Conservation (phyloP, 2,329 filamentous ascomycete genomes). For the Trichophyton verrucosum region DNA sequence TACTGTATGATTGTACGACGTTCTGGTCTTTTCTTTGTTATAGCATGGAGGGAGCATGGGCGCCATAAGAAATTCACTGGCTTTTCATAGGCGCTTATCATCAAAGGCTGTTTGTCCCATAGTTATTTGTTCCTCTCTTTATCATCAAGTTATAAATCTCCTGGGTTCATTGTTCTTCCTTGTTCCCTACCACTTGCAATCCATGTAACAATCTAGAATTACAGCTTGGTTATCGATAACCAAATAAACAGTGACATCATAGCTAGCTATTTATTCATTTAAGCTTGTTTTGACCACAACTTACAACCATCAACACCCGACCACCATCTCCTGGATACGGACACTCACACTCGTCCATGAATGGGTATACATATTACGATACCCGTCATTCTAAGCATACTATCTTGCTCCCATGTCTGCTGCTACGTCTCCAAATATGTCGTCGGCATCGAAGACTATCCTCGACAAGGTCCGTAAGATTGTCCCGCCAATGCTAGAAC, state of each 20-base stretch:
- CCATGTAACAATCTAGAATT: not conserved
- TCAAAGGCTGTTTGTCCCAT: not conserved
- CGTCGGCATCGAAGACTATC: constrained; percentile 58
- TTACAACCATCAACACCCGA: not conserved
- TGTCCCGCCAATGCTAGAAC: constrained; percentile 87
- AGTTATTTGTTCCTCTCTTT: not conserved
- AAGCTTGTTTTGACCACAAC: not conserved
- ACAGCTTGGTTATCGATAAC: not conserved
- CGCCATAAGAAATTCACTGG: not conserved
- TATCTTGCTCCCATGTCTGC: not conserved
- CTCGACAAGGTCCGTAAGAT: constrained; percentile 74
- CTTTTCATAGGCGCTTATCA: constrained; percentile 2
- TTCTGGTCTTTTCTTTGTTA: not conserved
- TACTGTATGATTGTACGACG: constrained; percentile 1
- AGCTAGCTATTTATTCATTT: not conserved
- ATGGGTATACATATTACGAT: not conserved
- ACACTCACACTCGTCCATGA: not conserved
- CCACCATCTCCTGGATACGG: not conserved
- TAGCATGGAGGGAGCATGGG: constrained; percentile 3
- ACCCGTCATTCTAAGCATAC: not conserved
- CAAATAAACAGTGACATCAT: not conserved
- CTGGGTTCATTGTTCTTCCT: not conserved
- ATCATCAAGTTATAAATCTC: not conserved
- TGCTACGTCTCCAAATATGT: constrained; percentile 36
- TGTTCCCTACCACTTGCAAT: not conserved